Base-by-base conservation (phyloP, 148 eudicot species). In the Camellia japonica region DNA sequence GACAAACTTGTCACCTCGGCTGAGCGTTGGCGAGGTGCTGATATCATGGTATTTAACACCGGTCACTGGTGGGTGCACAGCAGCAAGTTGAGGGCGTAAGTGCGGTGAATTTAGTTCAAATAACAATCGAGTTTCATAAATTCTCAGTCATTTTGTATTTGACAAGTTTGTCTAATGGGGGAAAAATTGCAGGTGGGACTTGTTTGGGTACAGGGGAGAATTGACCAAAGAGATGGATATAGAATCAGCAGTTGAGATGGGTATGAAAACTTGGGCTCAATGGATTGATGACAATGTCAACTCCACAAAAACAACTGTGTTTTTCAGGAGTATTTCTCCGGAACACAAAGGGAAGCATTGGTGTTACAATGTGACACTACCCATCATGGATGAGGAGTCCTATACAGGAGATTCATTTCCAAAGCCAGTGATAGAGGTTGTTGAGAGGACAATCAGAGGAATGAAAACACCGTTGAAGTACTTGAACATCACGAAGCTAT, bases 1-100 rank as follows among this genome's bases (percentile, higher is more conserved):
- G 91, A 89, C 41, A 73, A 87, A 80, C 84, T 87, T 18, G 68
- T 79, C 0, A 3, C 77, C 3, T 49, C 75, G 0, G 80, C 87
- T 3, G 42, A 83, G 51, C 54, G 75, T 30, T 90, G 93, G 93
- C 59, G 23, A 43, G 93, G 90, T 19, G 91, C 93, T 1, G 89
- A 90, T 58, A 77, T 90, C 18, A 87, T 90, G 90, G 83, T 89
- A 51, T 90, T 86, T 62, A 90, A 90, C 66, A 84, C 90, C 10
- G 93, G 93, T 15, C 89, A 90, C 13, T 90, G 93, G 93, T 90
- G 93, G 93, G 78, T 52, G 14, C 91, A 87, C 52, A 44, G 19
- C 3, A 84, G 86, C 23, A 89, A 84, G 56, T 14, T 80, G 6
- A 87, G 71, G 80, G 68, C 81, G 94, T 89, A 85, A 51, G 90